A percentile compares a stretch with the other conserved stretches of the same genome.
Conservation (phyloP, 192 early-diverging fungal genomes). For the Radiomyces spectabilis region DNA sequence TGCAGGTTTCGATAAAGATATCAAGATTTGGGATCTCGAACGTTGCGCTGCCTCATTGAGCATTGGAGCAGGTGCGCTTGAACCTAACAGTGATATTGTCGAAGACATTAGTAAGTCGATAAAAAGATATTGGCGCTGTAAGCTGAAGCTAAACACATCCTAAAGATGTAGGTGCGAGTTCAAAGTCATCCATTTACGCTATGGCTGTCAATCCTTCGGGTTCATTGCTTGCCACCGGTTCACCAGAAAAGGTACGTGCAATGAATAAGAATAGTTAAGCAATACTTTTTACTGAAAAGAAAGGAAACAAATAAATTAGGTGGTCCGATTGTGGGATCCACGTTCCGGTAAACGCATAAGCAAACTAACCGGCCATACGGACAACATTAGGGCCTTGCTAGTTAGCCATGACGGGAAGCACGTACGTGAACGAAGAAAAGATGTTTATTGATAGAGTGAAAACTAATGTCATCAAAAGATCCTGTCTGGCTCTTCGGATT, state of each 20-base stretch:
- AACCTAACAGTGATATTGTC: too few species aligned
- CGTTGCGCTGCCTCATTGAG: conserved; percentile 26
- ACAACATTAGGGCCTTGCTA: conserved; percentile 85
- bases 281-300: background rate
- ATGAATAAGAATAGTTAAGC: background rate
- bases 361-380: conserved; percentile 88
- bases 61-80: conserved; percentile 6
- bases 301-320: conserved; percentile 24
- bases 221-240: conserved; percentile 78
- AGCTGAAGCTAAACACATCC: too few species aligned
- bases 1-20: conserved; percentile 83
- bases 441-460: too few species aligned
- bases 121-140: too few species aligned
- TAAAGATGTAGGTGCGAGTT: too few species aligned
- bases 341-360: conserved; percentile 61
- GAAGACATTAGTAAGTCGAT: too few species aligned
- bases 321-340: conserved; percentile 89
- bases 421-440: conserved; percentile 30
- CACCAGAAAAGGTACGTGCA: conserved; percentile 86
- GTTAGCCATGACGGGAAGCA: conserved; percentile 83
- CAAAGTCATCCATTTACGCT: conserved; percentile 77
- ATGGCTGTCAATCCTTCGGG: conserved; percentile 76
- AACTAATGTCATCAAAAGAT: conserved; percentile 50
- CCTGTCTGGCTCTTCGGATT: conserved; percentile 88
- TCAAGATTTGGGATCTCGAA: conserved; percentile 87